phyloP scores from a whole-genome alignment of 2,329 filamentous ascomycete species.

The Fusarium cyanostomum region DNA sequence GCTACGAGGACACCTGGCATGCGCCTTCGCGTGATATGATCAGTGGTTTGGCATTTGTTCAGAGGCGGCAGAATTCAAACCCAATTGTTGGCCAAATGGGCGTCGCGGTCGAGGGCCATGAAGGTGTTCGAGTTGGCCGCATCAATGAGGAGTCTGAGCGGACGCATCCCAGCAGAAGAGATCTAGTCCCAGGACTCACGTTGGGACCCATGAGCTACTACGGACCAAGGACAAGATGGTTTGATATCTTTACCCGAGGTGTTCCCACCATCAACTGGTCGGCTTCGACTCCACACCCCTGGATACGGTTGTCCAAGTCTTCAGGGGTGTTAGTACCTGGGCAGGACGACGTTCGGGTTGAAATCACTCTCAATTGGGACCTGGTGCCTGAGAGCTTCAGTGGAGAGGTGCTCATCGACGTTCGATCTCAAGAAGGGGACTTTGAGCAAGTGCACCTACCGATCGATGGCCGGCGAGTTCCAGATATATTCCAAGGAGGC shows the following conservation, averaged over 20 bases:
- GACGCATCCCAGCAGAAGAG: constrained; percentile 52
- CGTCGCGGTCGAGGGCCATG: constrained; percentile 70
- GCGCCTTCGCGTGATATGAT: constrained; percentile 66
- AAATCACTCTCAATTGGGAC: constrained; percentile 36
- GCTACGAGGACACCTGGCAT: constrained; percentile 64
- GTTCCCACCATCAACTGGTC: constrained; percentile 62
- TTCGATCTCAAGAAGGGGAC: constrained; percentile 48
- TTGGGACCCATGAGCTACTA: constrained; percentile 68
- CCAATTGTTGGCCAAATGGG: constrained; percentile 70
- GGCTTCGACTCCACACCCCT: constrained; percentile 58
- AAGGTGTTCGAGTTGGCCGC: constrained; percentile 60
- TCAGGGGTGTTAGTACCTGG: constrained; percentile 59
- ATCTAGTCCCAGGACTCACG: constrained; percentile 66
- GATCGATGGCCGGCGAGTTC: constrained; percentile 58
- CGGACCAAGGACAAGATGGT: constrained; percentile 64
- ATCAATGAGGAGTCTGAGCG: constrained; percentile 64
- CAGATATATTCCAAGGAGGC: constrained; percentile 60
- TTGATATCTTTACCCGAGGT: constrained; percentile 71
- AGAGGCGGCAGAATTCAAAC: constrained; percentile 58
- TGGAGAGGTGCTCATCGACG: constrained; percentile 39
- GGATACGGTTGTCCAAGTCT: constrained; percentile 61
- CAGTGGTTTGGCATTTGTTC: constrained; percentile 62
- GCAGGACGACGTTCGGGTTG: constrained; percentile 25
- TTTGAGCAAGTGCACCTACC: constrained; percentile 63
- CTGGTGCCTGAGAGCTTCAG: constrained; percentile 53